Evolutionary conservation across 768 basidiomycete genomes (phyloP).

Genomic region (Boletus rufocinnamomeus): DNA sequence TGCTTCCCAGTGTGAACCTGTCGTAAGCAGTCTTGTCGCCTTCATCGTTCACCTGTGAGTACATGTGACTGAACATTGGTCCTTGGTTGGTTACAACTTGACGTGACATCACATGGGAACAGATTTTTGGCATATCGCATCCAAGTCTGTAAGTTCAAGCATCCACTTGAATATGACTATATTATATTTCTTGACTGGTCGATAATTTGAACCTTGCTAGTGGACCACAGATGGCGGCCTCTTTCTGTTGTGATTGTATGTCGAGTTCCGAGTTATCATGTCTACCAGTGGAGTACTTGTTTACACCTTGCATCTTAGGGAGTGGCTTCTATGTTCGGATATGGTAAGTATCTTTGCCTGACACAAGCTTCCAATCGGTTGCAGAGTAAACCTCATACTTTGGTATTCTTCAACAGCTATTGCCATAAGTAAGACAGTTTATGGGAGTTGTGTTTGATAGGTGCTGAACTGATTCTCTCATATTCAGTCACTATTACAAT

Average conservation of each 20-base stretch:
- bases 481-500: not conserved
- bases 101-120: not conserved
- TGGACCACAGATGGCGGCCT: not conserved
- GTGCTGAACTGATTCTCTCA: not conserved
- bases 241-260: not conserved
- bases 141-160: not conserved
- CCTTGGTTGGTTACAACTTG: not conserved
- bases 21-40: not conserved
- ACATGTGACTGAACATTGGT: not conserved
- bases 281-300: not conserved
- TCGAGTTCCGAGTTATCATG: too few species aligned
- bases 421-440: not conserved
- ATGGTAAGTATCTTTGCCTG: not conserved
- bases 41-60: not conserved
- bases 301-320: not conserved
- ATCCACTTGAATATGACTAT: not conserved
- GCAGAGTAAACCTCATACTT: not conserved
- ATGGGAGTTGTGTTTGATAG: not conserved
- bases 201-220: not conserved
- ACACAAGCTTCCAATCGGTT: not conserved
- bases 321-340: not conserved
- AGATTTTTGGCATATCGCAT: not conserved
- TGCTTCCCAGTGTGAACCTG: not conserved
- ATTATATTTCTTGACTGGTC: too few species aligned
- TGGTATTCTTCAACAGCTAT: not conserved